Conservation (phyloP, 2,329 filamentous ascomycete genomes). For the Dactylonectria estremocensis region DNA sequence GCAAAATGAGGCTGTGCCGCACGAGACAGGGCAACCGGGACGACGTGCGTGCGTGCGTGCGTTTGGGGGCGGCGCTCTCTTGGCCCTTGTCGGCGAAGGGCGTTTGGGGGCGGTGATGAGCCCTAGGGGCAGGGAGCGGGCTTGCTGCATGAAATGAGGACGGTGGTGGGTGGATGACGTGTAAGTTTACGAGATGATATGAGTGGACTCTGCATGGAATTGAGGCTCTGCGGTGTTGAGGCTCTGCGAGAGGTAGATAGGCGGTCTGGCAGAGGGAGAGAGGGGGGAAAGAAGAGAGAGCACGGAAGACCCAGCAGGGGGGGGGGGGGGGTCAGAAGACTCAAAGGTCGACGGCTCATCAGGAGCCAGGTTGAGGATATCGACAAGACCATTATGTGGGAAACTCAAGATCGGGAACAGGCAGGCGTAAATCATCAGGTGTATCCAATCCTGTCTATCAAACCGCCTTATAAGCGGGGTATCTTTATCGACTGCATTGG, state of each 20-base stretch:
- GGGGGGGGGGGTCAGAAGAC: not conserved
- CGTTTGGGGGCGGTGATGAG: not conserved
- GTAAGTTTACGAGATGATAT: not conserved
- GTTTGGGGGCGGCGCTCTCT: not conserved
- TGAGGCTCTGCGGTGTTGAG: conserved; percentile 5
- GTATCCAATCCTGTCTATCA: conserved; percentile 4
- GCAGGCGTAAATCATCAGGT: not conserved
- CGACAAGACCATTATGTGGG: not conserved
- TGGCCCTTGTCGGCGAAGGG: not conserved
- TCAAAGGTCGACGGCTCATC: not conserved
- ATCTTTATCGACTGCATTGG: not conserved
- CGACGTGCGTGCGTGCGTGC: not conserved
- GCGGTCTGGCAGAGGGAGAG: not conserved
- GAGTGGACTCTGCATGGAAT: not conserved
- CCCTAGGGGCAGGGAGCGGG: not conserved
- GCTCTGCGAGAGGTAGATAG: conserved; percentile 1
- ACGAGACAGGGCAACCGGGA: not conserved
- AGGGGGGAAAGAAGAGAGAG: not conserved
- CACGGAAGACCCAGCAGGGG: not conserved
- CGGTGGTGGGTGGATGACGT: not conserved
- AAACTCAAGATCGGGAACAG: not conserved
- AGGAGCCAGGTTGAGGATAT: not conserved
- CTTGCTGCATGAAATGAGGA: not conserved
- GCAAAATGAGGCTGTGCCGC: conserved; percentile 1
- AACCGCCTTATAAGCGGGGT: not conserved